phyloP scores from a whole-genome alignment of 306 rosid genomes.

The Trichosanthes truncata region DNA sequence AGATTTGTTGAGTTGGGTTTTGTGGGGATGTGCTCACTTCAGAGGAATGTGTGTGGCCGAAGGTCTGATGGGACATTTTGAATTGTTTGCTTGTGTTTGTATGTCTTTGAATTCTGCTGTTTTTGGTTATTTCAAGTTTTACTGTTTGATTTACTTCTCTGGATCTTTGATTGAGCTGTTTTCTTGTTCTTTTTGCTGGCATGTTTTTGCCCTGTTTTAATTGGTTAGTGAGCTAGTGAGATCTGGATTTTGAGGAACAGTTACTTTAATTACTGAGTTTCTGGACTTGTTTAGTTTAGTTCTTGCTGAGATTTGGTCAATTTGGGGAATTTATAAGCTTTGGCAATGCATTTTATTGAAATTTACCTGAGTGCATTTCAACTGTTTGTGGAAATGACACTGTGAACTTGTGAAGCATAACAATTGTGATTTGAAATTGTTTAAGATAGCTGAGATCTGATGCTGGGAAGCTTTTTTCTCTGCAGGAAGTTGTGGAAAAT shows the following conservation, averaged over 20 bases:
- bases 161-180: neutral
- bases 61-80: neutral
- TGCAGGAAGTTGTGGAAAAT: constrained; percentile 81
- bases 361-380: neutral
- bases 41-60: neutral
- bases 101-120: neutral
- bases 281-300: neutral
- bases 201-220: neutral
- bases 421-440: constrained; percentile 10
- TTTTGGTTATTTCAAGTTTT: neutral
- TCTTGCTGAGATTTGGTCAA: neutral
- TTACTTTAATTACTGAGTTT: neutral
- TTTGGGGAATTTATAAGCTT: neutral
- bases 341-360: neutral
- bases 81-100: neutral
- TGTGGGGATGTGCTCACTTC: neutral
- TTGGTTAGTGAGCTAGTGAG: neutral
- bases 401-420: neutral
- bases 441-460: constrained; percentile 1
- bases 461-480: constrained; percentile 29
- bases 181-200: neutral
- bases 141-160: constrained; percentile 6
- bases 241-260: neutral
- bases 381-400: neutral
- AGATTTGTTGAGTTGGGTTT: neutral